Percentiles rank a stretch among this genome's conserved stretches.
These are phyloP conservation scores for Dioscorea alata DNA, from an alignment of 106 monocot species.

Conservation along the genomic window DNA sequence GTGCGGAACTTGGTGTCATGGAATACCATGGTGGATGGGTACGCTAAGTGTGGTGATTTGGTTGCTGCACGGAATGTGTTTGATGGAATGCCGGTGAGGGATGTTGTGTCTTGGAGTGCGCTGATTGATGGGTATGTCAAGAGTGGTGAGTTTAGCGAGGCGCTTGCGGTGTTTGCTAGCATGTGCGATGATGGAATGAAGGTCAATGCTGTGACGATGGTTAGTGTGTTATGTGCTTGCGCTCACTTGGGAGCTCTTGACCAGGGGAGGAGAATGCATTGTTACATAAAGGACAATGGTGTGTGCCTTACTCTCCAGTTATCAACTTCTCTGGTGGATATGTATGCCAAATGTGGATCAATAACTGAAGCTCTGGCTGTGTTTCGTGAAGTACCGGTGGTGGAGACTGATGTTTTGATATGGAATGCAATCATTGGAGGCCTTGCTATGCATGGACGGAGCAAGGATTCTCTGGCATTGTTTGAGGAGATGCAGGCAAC, in stretches of 20 bases:
- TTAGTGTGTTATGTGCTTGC: constrained; percentile 60
- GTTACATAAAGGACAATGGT: constrained; percentile 26
- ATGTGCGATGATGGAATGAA: constrained; percentile 28
- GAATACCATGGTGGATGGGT: constrained; percentile 54
- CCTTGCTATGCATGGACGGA: constrained; percentile 54
- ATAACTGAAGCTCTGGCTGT: constrained; percentile 44
- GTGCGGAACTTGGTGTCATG: constrained; percentile 46
- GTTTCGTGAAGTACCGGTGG: constrained; percentile 29
- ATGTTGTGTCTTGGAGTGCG: constrained; percentile 71
- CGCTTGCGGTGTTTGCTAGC: constrained; percentile 31
- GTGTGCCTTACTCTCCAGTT: constrained; percentile 27
- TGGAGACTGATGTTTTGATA: constrained; percentile 56
- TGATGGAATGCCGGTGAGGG: constrained; percentile 43
- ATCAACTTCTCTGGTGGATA: constrained; percentile 61
- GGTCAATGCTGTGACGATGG: constrained; percentile 55
- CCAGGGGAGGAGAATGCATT: constrained; percentile 45
- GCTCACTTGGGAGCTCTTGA: constrained; percentile 54
- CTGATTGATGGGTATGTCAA: constrained; percentile 68
- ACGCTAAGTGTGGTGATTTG: constrained; percentile 56
- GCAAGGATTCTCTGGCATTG: constrained; percentile 35
- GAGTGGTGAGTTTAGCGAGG: constrained; percentile 29
- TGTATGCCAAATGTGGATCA: constrained; percentile 73
- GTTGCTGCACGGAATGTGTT: constrained; percentile 29
- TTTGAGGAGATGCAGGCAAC: constrained; percentile 35
- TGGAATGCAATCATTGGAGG: constrained; percentile 68